phyloP scores from a whole-genome alignment of 345 rosid species.

The Eucalyptus marginata region DNA sequence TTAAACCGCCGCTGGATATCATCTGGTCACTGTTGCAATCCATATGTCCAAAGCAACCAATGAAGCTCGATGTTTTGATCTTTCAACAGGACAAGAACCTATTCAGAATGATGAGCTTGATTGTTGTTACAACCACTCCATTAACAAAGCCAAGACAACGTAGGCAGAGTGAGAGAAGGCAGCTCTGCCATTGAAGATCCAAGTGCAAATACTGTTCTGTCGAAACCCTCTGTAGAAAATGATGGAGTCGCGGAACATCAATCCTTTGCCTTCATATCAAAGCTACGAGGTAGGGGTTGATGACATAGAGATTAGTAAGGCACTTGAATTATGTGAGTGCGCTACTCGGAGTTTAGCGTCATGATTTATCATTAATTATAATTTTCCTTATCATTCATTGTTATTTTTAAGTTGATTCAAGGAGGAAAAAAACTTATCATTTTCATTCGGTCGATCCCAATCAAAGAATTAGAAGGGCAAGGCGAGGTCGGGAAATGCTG shows the following conservation, averaged over 20 bases:
- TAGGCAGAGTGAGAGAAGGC: background rate
- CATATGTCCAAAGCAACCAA: background rate
- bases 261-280: background rate
- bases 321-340: background rate
- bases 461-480: background rate
- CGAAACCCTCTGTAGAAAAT: background rate
- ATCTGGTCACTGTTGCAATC: background rate
- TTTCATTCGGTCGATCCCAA: fast-evolving
- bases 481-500: background rate
- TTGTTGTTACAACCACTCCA: background rate
- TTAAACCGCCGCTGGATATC: background rate
- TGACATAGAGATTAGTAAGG: background rate
- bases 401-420: background rate
- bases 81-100: background rate
- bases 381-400: background rate
- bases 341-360: background rate
- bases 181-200: background rate
- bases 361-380: background rate
- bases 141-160: background rate
- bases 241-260: background rate
- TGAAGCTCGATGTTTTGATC: background rate
- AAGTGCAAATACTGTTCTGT: background rate
- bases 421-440: fast-evolving
- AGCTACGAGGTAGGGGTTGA: background rate
- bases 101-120: background rate